Percentiles rank a stretch among this genome's conserved stretches.
phyloP scores from a whole-genome alignment of 257 asterid species.

The Penstemon barbatus region DNA sequence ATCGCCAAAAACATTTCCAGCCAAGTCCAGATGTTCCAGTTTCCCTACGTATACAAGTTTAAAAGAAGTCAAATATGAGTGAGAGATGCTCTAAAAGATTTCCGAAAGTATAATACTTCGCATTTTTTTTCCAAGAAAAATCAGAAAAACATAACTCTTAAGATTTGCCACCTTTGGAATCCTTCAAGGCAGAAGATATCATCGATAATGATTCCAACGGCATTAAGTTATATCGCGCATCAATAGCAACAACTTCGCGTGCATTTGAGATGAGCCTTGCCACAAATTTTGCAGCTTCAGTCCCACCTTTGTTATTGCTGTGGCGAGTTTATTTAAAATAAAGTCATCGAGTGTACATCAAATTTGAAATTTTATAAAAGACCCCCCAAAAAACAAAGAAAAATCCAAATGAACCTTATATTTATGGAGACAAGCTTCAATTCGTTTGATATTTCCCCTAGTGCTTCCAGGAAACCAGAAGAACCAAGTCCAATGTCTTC shows the following conservation, averaged over 20 bases:
- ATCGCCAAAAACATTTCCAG: conserved; percentile 52
- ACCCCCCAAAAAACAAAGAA: conserved; percentile 8
- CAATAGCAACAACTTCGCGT: conserved; percentile 51
- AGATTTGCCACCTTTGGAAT: conserved; percentile 54
- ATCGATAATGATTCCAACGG: conserved; percentile 63
- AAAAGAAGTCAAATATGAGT: conserved; percentile 1
- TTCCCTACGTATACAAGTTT: conserved; percentile 46
- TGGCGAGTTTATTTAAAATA: conserved; percentile 27
- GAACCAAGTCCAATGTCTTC: conserved; percentile 78
- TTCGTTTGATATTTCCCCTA: conserved; percentile 41
- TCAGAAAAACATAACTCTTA: not conserved
- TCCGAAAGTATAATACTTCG: not conserved
- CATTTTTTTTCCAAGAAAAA: not conserved
- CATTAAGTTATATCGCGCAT: conserved; percentile 75
- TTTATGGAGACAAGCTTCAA: conserved; percentile 57
- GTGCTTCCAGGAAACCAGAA: conserved; percentile 62
- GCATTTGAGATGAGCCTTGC: conserved; percentile 57
- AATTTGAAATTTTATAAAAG: conserved; percentile 6
- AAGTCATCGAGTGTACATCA: conserved; percentile 7
- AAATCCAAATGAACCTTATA: conserved; percentile 58
- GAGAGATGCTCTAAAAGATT: not conserved
- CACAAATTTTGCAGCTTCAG: conserved; percentile 72
- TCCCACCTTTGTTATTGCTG: conserved; percentile 84
- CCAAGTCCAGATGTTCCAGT: conserved; percentile 75
- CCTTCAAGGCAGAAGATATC: conserved; percentile 51